Evolutionary conservation across 495 filamentous ascomycete species (phyloP).

Genomic region (Penicillium bialowiezense): DNA sequence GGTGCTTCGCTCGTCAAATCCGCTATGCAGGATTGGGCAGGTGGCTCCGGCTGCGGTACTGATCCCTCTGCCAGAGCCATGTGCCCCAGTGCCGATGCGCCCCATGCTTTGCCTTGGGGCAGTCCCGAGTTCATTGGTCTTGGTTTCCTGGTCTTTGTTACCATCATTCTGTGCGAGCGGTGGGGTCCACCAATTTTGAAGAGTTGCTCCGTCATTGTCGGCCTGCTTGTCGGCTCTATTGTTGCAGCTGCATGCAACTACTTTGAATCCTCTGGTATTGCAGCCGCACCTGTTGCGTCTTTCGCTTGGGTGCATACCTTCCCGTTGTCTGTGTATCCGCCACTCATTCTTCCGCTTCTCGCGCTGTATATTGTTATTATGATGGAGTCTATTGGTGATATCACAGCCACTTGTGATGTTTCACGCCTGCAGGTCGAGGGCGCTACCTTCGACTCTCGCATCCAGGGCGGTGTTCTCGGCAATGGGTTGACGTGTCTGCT

Average conservation of each 20-base stretch:
- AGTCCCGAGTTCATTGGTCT: constrained; percentile 84
- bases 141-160: constrained; percentile 87
- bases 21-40: constrained; percentile 83
- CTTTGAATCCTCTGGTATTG: constrained; percentile 69
- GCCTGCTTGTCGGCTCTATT: constrained; percentile 82
- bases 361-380: constrained; percentile 86
- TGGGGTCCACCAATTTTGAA: constrained; percentile 81
- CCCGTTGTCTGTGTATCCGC: constrained; percentile 74
- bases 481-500: constrained; percentile 83
- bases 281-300: constrained; percentile 66
- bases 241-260: constrained; percentile 83
- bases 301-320: constrained; percentile 95
- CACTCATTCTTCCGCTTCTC: constrained; percentile 77
- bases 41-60: constrained; percentile 66
- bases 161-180: constrained; percentile 80
- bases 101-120: constrained; percentile 85
- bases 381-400: constrained; percentile 82
- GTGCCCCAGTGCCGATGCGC: constrained; percentile 70
- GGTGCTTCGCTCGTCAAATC: constrained; percentile 71
- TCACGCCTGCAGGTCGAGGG: constrained; percentile 82
- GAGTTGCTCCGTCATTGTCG: constrained; percentile 73
- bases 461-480: constrained; percentile 76
- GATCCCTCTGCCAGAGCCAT: constrained; percentile 53
- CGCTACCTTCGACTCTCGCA: constrained; percentile 76
- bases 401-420: constrained; percentile 65